Evolutionary conservation across 2,329 filamentous ascomycete species (phyloP).

Genomic region (Leptographium lundbergii): DNA sequence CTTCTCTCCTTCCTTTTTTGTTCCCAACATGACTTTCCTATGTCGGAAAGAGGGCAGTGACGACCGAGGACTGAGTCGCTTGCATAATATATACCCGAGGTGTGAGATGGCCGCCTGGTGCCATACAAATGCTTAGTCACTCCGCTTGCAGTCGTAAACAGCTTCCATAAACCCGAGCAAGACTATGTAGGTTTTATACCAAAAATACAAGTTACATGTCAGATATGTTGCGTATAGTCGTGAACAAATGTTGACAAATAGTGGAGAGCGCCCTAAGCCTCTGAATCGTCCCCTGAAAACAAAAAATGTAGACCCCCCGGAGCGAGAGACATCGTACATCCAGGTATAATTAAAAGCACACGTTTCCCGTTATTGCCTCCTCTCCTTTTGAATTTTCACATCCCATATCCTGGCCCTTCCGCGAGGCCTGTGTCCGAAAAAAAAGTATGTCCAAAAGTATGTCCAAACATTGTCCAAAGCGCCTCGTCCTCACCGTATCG

Average conservation of each 20-base stretch:
- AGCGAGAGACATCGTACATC: background rate
- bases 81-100: background rate
- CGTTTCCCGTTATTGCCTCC: background rate
- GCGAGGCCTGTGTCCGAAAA: background rate
- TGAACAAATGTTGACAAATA: no score
- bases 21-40: background rate
- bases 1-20: background rate
- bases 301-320: background rate
- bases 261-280: no score
- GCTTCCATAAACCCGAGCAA: background rate
- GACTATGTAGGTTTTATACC: background rate
- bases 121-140: background rate
- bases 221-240: no score
- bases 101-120: background rate
- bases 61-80: background rate
- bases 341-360: background rate
- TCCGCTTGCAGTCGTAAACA: background rate
- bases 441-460: background rate
- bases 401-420: background rate
- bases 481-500: background rate
- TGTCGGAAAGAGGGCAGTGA: background rate
- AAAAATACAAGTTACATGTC: background rate
- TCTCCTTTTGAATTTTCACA: background rate
- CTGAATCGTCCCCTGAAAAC: background rate
- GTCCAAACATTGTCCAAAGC: background rate